Evolutionary conservation across 2,329 filamentous ascomycete genomes (phyloP), one percentile per base, ranked within the genome.

Genomic region (Alternaria rosae): DNA sequence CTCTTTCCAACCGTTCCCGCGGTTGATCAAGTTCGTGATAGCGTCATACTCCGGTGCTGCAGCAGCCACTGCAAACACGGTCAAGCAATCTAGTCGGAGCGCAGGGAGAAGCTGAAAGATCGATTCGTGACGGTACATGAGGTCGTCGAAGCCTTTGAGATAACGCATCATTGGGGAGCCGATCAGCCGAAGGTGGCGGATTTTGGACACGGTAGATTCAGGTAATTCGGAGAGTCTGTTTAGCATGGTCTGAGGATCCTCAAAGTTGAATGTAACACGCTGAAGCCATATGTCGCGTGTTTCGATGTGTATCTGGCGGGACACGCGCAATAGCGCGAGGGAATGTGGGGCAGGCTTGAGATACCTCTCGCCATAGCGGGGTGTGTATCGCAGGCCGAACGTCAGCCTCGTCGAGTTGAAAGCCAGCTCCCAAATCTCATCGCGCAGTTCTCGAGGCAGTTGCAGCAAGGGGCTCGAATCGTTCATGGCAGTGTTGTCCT

Each of bases 351-450:
- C 64, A 42, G 64, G 61, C 52, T 47, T 61, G 25, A 66, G 59
- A 32, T 61, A 64, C 38, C 61, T 47, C 47, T 64, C 61, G 15
- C 64, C 61, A 57, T 61, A 52, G 51, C 64, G 57, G 51, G 64
- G 42, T 38, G 61, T 61, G 47, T 64, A 64, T 59, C 61, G 64
- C 47, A 64, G 26, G 21, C 64, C 64, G 30, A 61, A 66, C 1
- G 64, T 61, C 35, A 66, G 61, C 56, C 64, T 66, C 32, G 61
- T 66, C 42, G 64, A 64, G 54, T 61, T 66, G 61, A 66, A 66
- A 21, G 58, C 54, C 48, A 61, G 43, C 23, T 57, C 54, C 58
- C 58, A 62, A 10, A 68, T 64, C 47, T 66, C 57, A n/a, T 62
- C 61, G 45, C 65, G 63, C 3, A 68, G 57, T 26, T 68, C 63